Base-by-base conservation (phyloP, 129 eudicot genomes). In the Cynara cardunculus region DNA sequence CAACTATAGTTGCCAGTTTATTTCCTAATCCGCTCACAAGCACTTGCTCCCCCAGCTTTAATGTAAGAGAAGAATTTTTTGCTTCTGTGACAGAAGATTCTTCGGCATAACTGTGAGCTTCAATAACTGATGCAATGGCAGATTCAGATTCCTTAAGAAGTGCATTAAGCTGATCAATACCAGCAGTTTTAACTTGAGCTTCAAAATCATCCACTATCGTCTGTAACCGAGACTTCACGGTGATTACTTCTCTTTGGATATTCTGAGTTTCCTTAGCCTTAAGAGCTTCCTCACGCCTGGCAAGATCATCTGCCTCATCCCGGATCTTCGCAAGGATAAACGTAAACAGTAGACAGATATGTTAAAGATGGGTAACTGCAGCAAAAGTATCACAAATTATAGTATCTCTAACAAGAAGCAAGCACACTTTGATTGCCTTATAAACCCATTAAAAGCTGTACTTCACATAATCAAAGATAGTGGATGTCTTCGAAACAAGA, bases 251-350 rank as follows among this genome's bases (percentile, higher is more conserved):
- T 35, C 75, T 82, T 78, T 81, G 89, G 25, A 83, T 83, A 72
- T 85, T 82, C 73, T 92, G 91, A 65, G 89, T 87, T 84, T 89
- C 96, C 69, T 88, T 90, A 13, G 89, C 93, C 90, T 86, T 90
- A 5, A 94, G 87, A 83, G 92, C 91, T 12, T 79, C 90, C 87
- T 90, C 91, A 16, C 97, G 96, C 37, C 44, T 71, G 44, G 64
- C 83, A 84, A 94, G 97, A 85, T 92, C 97, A 24, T 82, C 85
- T 86, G 97, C 91, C 80, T 90, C 97, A n/a, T 84, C 81, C 24
- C 30, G 70, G 31, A 94, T 90, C 99, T 94, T 83, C 84, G 78
- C 74, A 68, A 68, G 9, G 56, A 66, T 46, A 22, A 44, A 61
- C 70, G 59, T 18, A 75, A 32, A 79, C 41, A 68, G 44, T 72